Conservation (phyloP, 2,329 filamentous ascomycete genomes). For the Akanthomyces muscarius region DNA sequence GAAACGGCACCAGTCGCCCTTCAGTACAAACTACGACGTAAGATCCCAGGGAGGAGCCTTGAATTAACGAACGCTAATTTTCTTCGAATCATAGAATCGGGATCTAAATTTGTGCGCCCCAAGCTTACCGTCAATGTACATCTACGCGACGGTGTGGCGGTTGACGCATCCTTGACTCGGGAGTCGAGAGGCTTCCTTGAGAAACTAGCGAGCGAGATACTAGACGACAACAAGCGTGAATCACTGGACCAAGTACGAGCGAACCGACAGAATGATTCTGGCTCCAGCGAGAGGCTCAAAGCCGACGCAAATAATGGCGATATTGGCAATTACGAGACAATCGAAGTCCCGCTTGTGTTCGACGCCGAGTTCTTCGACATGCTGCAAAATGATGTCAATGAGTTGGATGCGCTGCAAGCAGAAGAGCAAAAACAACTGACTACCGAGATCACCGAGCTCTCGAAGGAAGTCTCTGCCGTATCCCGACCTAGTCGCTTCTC, state of each 20-base stretch:
- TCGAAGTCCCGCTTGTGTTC: conserved; percentile 75
- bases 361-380: conserved; percentile 77
- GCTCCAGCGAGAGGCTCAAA: neutral
- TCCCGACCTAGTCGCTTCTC: conserved; percentile 60
- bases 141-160: conserved; percentile 59
- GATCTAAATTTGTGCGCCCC: conserved; percentile 53
- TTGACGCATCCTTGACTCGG: conserved; percentile 64
- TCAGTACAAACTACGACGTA: conserved; percentile 54
- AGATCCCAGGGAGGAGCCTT: conserved; percentile 12
- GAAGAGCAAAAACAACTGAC: conserved; percentile 62
- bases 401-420: conserved; percentile 64
- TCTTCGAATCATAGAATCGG: conserved; percentile 28
- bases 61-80: neutral
- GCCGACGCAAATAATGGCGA: neutral
- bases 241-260: conserved; percentile 1
- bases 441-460: conserved; percentile 59
- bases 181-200: conserved; percentile 62
- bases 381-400: conserved; percentile 66
- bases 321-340: conserved; percentile 27
- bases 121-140: conserved; percentile 68
- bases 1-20: conserved; percentile 44
- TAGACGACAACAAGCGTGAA: conserved; percentile 7
- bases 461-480: conserved; percentile 59
- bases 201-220: conserved; percentile 47
- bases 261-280: neutral